Evolutionary conservation across 805 yeast genomes (phyloP).

Genomic region (Wickerhamiella spandovensis): DNA sequence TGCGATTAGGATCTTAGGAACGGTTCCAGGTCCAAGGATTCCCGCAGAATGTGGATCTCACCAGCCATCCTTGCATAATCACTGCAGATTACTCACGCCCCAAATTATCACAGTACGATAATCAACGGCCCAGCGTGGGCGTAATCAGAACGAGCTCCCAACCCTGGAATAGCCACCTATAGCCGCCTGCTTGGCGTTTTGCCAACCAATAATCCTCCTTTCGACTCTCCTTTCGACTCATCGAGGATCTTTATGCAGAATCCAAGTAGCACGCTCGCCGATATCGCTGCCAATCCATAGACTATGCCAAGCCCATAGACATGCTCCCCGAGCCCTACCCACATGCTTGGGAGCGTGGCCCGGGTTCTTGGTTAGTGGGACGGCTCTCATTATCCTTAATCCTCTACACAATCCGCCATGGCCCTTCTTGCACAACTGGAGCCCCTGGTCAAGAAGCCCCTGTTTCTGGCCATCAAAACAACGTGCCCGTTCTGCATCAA

Average conservation of each 20-base stretch:
- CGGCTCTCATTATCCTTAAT: background rate
- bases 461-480: constrained; percentile 15
- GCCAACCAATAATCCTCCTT: too few species aligned
- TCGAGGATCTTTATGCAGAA: too few species aligned
- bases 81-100: background rate
- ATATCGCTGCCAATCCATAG: too few species aligned
- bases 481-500: constrained; percentile 19
- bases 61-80: background rate
- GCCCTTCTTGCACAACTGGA: background rate
- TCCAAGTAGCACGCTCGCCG: background rate
- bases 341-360: background rate
- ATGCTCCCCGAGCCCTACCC: background rate
- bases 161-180: background rate
- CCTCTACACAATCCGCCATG: background rate
- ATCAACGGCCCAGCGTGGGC: too few species aligned
- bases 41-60: too few species aligned
- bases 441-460: constrained; percentile 11
- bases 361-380: background rate
- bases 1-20: too few species aligned
- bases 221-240: too few species aligned
- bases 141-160: too few species aligned
- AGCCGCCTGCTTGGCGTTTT: background rate
- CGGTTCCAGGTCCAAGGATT: too few species aligned
- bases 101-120: background rate
- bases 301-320: too few species aligned